Base-by-base conservation (phyloP, 345 rosid genomes). In the Barbarea vulgaris region DNA sequence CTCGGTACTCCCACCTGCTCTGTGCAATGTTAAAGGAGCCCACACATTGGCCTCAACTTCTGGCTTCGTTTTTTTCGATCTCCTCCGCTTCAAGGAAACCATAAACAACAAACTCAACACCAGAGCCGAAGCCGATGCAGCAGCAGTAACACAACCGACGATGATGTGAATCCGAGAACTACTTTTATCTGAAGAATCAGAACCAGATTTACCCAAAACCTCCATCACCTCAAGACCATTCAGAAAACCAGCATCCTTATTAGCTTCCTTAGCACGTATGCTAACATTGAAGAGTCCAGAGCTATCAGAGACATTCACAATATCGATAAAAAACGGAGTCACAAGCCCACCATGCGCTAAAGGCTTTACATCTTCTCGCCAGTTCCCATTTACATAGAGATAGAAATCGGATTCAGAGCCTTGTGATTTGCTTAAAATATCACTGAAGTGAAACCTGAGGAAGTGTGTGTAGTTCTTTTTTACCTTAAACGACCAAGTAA, bases 181-280 rank as follows among this genome's bases (percentile, higher is more conserved):
- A 79, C 36, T 27, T 83, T 57, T 72, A 68, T 18, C 15, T 42
- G 53, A 54, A 75, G 18, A 79, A 65, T 6, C 81, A 82, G 58
- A 82, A 84, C 69, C 83, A 11, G 65, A 11, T 33, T 78, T 79
- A 73, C 84, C 81, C 70, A 89, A 64, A 37, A 87, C 78, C 87
- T 89, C 89, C 41, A 91, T 82, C 30, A 91, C 52, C 79, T 91
- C 97, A 10, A 88, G 24, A 55, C 97, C 97, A 34, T 88, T 91
- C 1, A 91, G 82, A 69, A 87, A 83, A 4, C 85, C 93, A 7
- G 14, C 44, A 56, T 84, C 80, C 3, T 71, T 60, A 1, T 11
- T 1, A 1, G 69, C 27, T 0, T 82, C 77, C 14, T 66, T 47
- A 3, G 37, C 30, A 19, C 71, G 28, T 13, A 88, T 6, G 25